Percentiles rank a stretch among this genome's conserved stretches.
phyloP scores from a whole-genome alignment of 768 basidiomycete genomes.

The Podaxis carcinomalis region DNA sequence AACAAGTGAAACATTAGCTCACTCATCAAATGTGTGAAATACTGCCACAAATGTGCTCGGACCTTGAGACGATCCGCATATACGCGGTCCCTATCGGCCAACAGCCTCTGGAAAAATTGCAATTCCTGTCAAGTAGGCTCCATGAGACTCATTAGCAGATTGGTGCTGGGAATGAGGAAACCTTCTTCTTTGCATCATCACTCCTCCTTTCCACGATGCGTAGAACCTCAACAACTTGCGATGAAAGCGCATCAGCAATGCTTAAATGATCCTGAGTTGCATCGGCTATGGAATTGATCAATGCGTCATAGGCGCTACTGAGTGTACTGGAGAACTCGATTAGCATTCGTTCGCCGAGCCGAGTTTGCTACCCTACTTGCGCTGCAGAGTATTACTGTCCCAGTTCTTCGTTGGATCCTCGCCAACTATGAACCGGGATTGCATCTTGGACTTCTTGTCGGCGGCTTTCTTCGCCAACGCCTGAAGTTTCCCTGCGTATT shows the following conservation, averaged over 20 bases:
- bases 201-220: slow-evolving; percentile 55
- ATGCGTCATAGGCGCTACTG: slow-evolving; percentile 63
- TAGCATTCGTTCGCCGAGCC: not conserved
- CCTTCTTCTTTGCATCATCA: slow-evolving; percentile 69
- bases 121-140: slow-evolving; percentile 45
- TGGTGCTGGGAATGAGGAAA: slow-evolving; percentile 16
- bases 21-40: not conserved
- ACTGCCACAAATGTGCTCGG: slow-evolving; percentile 8
- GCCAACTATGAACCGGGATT: slow-evolving; percentile 54
- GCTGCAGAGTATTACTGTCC: slow-evolving; percentile 45
- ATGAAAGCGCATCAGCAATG: slow-evolving; percentile 56
- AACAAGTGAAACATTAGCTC: slow-evolving; percentile 1
- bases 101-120: slow-evolving; percentile 64
- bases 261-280: slow-evolving; percentile 67
- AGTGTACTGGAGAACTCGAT: slow-evolving; percentile 49
- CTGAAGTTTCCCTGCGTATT: slow-evolving; percentile 73
- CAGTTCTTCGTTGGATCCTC: slow-evolving; percentile 62
- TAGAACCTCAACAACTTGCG: slow-evolving; percentile 62
- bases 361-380: slow-evolving; percentile 41
- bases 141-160: slow-evolving; percentile 1
- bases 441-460: slow-evolving; percentile 67
- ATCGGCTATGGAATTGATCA: slow-evolving; percentile 56
- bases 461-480: slow-evolving; percentile 58
- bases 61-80: slow-evolving; percentile 73
- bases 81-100: slow-evolving; percentile 64